A percentile compares a stretch with the other conserved stretches of the same genome.
phyloP scores from a whole-genome alignment of 495 filamentous ascomycete genomes.

The Daldinia grandis region DNA sequence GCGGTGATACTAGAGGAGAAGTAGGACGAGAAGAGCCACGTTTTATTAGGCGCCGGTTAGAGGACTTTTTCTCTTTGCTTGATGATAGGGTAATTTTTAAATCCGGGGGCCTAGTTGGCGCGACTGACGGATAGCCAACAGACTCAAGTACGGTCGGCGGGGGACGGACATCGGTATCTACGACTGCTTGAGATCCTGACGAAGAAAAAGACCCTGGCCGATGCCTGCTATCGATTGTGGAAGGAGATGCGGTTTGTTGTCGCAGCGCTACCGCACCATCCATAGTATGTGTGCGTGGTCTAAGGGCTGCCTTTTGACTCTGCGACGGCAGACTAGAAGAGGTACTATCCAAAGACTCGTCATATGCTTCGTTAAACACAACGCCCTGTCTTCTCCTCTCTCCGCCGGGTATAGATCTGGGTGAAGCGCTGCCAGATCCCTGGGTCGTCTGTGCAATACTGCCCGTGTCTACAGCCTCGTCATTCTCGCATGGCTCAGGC shows the following conservation, averaged over 20 bases:
- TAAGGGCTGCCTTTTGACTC: conserved; percentile 44
- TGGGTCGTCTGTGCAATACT: conserved; percentile 43
- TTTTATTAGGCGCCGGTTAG: conserved; percentile 58
- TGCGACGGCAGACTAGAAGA: conserved; percentile 51
- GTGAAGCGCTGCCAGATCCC: conserved; percentile 45
- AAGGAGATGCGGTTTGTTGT: conserved; percentile 47
- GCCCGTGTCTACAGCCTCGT: conserved; percentile 38
- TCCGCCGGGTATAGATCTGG: conserved; percentile 53
- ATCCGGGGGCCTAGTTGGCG: conserved; percentile 49
- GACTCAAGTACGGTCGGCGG: conserved; percentile 53
- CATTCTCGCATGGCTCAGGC: conserved; percentile 57
- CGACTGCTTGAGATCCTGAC: conserved; percentile 50
- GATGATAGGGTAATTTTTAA: conserved; percentile 46
- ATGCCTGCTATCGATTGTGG: conserved; percentile 53
- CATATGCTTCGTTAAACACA: conserved; percentile 61
- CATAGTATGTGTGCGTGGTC: conserved; percentile 63
- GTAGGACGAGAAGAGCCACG: conserved; percentile 58
- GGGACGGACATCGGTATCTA: conserved; percentile 50
- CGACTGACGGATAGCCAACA: conserved; percentile 44
- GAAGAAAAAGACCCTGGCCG: conserved; percentile 66
- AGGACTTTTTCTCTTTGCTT: conserved; percentile 56
- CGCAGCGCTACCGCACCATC: conserved; percentile 56
- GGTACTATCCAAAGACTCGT: conserved; percentile 51
- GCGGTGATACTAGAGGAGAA: conserved; percentile 56
- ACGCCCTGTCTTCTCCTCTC: conserved; percentile 57